These are phyloP conservation scores for Westerdykella sp. DNA, from an alignment of 2,329 filamentous ascomycete species.

Conservation along the genomic window DNA sequence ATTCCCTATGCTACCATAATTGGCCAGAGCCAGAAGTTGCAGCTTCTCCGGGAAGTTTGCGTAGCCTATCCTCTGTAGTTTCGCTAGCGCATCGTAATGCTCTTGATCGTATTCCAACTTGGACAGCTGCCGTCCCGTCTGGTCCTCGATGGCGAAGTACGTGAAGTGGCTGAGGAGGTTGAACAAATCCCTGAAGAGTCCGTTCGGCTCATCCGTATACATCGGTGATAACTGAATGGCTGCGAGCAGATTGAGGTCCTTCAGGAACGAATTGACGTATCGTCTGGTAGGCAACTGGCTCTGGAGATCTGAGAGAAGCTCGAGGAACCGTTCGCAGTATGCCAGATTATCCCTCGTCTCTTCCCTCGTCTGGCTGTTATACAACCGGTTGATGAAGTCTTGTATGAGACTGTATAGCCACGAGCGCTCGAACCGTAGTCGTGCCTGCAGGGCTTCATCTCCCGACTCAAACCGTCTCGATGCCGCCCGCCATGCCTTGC, in stretches of 20 bases:
- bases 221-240: slow-evolving; percentile 72
- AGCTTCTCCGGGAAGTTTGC: slow-evolving; percentile 81
- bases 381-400: slow-evolving; percentile 72
- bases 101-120: slow-evolving; percentile 68
- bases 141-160: slow-evolving; percentile 84
- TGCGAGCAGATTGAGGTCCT: slow-evolving; percentile 77
- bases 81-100: slow-evolving; percentile 71
- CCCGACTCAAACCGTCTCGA: slow-evolving; percentile 80
- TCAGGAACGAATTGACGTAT: slow-evolving; percentile 83
- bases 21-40: slow-evolving; percentile 84
- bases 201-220: slow-evolving; percentile 67
- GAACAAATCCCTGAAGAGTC: slow-evolving; percentile 73
- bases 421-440: slow-evolving; percentile 81
- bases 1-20: slow-evolving; percentile 81
- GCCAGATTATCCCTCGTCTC: slow-evolving; percentile 55
- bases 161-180: slow-evolving; percentile 79
- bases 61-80: slow-evolving; percentile 69
- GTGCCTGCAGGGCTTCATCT: slow-evolving; percentile 71
- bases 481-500: slow-evolving; percentile 85
- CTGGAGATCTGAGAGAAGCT: slow-evolving; percentile 82
- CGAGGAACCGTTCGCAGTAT: slow-evolving; percentile 90
- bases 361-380: slow-evolving; percentile 39
- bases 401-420: slow-evolving; percentile 86
- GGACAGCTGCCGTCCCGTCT: slow-evolving; percentile 71
- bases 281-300: slow-evolving; percentile 90